Percentiles rank a stretch among this genome's conserved stretches.
phyloP scores from a whole-genome alignment of 441 rosid genomes.

The Oxalis stricta region DNA sequence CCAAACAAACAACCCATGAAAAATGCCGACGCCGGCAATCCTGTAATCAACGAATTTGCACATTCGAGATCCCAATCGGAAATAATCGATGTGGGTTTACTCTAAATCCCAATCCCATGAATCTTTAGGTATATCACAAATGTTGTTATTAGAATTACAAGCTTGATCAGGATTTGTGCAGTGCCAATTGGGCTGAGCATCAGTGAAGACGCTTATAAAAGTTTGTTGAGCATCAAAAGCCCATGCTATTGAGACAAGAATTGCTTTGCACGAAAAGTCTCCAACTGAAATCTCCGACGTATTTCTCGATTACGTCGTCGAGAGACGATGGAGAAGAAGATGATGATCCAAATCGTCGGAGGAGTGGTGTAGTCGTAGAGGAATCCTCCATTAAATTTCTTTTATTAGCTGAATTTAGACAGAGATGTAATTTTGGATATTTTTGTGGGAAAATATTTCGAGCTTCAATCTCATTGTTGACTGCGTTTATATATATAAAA shows the following conservation, averaged over 20 bases:
- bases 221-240: constrained; percentile 21
- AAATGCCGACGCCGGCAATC: constrained; percentile 63
- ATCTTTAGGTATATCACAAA: constrained; percentile 25
- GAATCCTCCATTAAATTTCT: too few species aligned
- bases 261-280: constrained; percentile 10
- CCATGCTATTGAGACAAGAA: constrained; percentile 17
- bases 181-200: constrained; percentile 25
- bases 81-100: constrained; percentile 24
- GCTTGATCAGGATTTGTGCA: constrained; percentile 15
- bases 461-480: too few species aligned
- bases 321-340: background rate
- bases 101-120: constrained; percentile 48
- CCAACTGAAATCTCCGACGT: constrained; percentile 10
- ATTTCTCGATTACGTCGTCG: constrained; percentile 10
- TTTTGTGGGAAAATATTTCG: too few species aligned
- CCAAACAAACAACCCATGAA: constrained; percentile 59
- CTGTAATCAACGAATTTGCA: constrained; percentile 30
- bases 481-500: too few species aligned
- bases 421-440: too few species aligned
- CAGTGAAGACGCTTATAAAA: constrained; percentile 18
- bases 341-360: too few species aligned
- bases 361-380: too few species aligned
- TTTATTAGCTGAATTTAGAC: too few species aligned
- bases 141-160: constrained; percentile 16
- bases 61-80: constrained; percentile 52